These are phyloP conservation scores for Malassezia obtusa DNA, from an alignment of 1,284 basidiomycete genomes.

Conservation along the genomic window DNA sequence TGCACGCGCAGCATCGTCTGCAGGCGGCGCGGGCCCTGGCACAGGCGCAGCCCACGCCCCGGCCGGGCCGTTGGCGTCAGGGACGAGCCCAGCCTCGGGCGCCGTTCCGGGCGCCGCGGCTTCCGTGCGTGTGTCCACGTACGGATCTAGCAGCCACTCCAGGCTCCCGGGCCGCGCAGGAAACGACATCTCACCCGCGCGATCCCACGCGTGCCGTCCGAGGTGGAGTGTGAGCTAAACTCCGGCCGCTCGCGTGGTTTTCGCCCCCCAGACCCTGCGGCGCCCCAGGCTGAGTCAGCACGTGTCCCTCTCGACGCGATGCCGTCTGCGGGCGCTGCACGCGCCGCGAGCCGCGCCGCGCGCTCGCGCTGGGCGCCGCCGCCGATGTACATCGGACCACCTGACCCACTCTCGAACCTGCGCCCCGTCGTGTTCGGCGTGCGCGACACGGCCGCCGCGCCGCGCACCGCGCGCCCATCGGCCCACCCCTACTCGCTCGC, in stretches of 20 bases:
- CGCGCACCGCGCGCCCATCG: not conserved
- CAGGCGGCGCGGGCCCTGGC: no score
- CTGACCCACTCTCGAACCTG: slow-evolving; percentile 38
- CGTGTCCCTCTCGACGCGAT: not conserved
- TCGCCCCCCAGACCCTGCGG: no score
- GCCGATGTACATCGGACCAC: slow-evolving; percentile 26
- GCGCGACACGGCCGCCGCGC: not conserved
- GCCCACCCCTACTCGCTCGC: slow-evolving; percentile 40
- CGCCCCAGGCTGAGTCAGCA: no score
- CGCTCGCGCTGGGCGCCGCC: not conserved
- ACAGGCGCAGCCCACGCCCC: no score
- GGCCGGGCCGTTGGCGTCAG: no score
- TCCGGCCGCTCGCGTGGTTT: no score
- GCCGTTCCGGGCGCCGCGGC: no score
- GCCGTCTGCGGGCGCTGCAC: not conserved
- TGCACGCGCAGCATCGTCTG: no score
- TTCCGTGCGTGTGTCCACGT: no score
- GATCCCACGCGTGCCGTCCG: no score
- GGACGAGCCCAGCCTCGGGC: no score
- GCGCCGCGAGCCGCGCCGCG: not conserved
- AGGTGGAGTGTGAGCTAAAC: no score
- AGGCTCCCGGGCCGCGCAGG: not conserved
- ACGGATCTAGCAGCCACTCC: not conserved
- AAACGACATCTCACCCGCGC: not conserved
- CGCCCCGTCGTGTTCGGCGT: slow-evolving; percentile 36